Base-by-base conservation (phyloP, 495 filamentous ascomycete species). In the Wilcoxina mikolae region DNA sequence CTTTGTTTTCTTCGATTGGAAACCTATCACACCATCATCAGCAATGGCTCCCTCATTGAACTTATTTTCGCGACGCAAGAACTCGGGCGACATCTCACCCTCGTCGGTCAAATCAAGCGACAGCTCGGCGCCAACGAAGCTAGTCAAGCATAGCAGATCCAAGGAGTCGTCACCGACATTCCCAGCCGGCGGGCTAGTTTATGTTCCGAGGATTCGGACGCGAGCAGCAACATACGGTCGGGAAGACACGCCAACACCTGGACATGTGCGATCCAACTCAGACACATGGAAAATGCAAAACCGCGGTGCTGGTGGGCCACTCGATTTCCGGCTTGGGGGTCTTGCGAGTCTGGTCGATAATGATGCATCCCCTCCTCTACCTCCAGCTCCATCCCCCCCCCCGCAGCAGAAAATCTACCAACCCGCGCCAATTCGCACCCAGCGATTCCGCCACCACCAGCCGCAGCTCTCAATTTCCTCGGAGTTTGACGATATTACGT, bases 51-150 rank as follows among this genome's bases (percentile, higher is more conserved):
- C 61, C n/a, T 42, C 61, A 15, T 54, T 64, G 29, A 56, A 48
- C 22, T 39, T 64, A 2, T 64, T 64, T 38, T 64, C 61, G 22
- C 60, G 61, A 27, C 61, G 61, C 29, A 64, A 64, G 41, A 53
- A 45, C 51, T 56, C 51, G 26, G 61, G 52, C n/a, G 61, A 64
- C 12, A 64, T 39, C 20, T 39, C 35, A 39, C 20, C 35, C 12
- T 18, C 35, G 35, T 39, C 35, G 12, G 4, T 18, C 12, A 39
- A 39, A 5, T 39, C 35, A 5, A 39, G 15, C 35, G 15, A 39
- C 35, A 18, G 35, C 35, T 3, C 20, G 20, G 20, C 35, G 12
- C 15, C 15, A 3, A 39, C 12, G 12, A 39, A 39, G 35, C 35
- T 39, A 15, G 35, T 39, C 4, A 39, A 39, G 35, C 35, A 0